Percentiles rank a stretch among this genome's conserved stretches.
Conservation (phyloP, 2,329 filamentous ascomycete species). For the Cladosporium sp. region DNA sequence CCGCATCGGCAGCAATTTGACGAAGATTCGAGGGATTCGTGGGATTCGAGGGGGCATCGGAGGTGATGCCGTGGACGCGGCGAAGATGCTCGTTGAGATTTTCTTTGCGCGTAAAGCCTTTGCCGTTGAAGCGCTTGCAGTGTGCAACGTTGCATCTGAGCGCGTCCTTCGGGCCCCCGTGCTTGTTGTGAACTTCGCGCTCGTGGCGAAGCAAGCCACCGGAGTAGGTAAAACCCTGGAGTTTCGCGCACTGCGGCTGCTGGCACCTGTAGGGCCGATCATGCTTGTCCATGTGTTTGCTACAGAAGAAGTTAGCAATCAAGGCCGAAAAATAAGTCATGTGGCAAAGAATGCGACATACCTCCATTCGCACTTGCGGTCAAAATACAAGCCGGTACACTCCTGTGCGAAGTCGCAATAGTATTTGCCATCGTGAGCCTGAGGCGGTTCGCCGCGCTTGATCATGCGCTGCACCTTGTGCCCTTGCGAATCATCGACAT, state of each 20-base stretch:
- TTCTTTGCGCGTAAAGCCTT: slow-evolving; percentile 87
- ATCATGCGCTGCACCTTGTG: slow-evolving; percentile 15
- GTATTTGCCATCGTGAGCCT: slow-evolving; percentile 67
- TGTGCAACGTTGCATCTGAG: slow-evolving; percentile 79
- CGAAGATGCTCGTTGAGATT: slow-evolving; percentile 91
- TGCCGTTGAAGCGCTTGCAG: slow-evolving; percentile 83
- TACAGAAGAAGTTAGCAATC: slow-evolving; percentile 34
- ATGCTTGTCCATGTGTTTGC: slow-evolving; percentile 98
- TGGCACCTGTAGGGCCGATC: slow-evolving; percentile 85
- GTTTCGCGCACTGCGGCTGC: slow-evolving; percentile 77
- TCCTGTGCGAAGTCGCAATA: slow-evolving; percentile 62
- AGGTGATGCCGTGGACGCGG: slow-evolving; percentile 58
- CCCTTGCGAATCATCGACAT: neutral
- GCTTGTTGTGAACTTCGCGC: slow-evolving; percentile 86
- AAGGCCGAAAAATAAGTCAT: neutral
- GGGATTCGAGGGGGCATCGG: neutral
- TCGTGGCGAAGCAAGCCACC: slow-evolving; percentile 85
- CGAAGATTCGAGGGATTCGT: neutral
- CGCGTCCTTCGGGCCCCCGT: slow-evolving; percentile 80
- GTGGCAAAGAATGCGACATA: slow-evolving; percentile 46
- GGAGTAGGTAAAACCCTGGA: slow-evolving; percentile 91
- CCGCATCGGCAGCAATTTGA: slow-evolving; percentile 8
- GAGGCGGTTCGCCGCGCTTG: slow-evolving; percentile 45
- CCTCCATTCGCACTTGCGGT: slow-evolving; percentile 90
- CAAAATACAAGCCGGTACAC: slow-evolving; percentile 66